Base-by-base conservation (phyloP, 2,329 filamentous ascomycete species). In the Lecanoromycetidae sp. region DNA sequence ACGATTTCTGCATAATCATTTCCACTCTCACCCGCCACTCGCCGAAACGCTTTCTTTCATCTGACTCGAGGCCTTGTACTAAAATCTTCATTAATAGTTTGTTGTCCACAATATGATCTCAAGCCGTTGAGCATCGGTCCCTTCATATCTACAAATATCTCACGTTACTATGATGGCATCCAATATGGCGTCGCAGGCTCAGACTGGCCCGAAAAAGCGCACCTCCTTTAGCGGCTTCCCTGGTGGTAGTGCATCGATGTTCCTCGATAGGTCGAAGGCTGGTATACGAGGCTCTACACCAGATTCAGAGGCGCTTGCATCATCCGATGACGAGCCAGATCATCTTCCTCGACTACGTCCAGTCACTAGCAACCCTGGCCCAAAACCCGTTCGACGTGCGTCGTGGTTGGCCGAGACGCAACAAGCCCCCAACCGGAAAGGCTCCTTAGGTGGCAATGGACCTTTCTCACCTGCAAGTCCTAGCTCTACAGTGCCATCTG, bases 281-380 rank as follows among this genome's bases (percentile, higher is more conserved):
- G 69, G 70, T 46, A 75, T 80, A 47, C 79, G 88, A 57, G 83
- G 84, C 45, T 87, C 87, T 6, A 95, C 90, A 1, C 90, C 90
- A 19, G 91, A 96, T 61, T 95, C 88, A 3, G 90, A 96, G 62
- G 90, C 86, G 43, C 70, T 96, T 50, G 87, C 84, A 44, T 96
- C 90, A 55, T 95, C 88, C 10, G 91, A 96, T 63, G 91, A 96
- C 63, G 91, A 98, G 64, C 75, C 71, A 48, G 84, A 94, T 51
- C 73, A 79, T 60, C 72, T 76, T 55, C 71, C 71, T 36, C 70
- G 76, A 74, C 48, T 63, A 60, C 57, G 66, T 66, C 53, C 71
- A 71, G 57, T 66, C 65, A 57, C 61, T 61, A 50, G 59, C 63
- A 46, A 75, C 69, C 56, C 74, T 68, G 41, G 73, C 67, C 55